phyloP scores from a whole-genome alignment of 139 green algal species.

The Closterium sp. region DNA sequence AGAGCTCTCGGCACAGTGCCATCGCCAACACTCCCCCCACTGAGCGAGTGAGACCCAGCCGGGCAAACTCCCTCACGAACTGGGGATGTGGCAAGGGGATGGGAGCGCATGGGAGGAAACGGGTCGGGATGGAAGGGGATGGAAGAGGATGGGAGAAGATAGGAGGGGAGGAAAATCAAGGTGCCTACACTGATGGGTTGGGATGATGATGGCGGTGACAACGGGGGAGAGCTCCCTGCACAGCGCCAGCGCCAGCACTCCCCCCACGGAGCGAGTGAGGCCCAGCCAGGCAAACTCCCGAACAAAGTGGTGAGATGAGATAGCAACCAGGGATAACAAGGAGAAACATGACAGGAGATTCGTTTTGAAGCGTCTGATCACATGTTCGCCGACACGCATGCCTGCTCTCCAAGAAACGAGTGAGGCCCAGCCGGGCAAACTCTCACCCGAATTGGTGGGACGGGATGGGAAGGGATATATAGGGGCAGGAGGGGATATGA shows the following conservation, averaged over 20 bases:
- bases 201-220: slow-evolving; percentile 96
- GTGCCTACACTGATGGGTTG: slow-evolving; percentile 85
- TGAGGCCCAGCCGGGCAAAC: neutral
- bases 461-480: too few relatives aligned
- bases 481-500: neutral
- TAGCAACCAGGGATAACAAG: too few relatives aligned
- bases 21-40: slow-evolving; percentile 95
- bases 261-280: slow-evolving; percentile 86
- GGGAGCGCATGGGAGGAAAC: neutral
- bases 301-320: slow-evolving; percentile 79
- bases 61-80: slow-evolving; percentile 90
- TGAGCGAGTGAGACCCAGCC: slow-evolving; percentile 70
- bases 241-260: slow-evolving; percentile 92
- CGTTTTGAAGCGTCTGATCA: too few relatives aligned
- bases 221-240: slow-evolving; percentile 93
- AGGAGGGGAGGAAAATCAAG: slow-evolving; percentile 68
- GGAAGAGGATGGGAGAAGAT: neutral
- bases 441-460: neutral
- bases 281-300: slow-evolving; percentile 76
- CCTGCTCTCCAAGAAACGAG: neutral
- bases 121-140: neutral
- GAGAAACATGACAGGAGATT: too few relatives aligned
- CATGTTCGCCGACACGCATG: too few relatives aligned
- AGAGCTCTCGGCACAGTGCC: slow-evolving; percentile 91
- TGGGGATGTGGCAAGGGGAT: slow-evolving; percentile 39